Evolutionary conservation across 768 basidiomycete genomes (phyloP).

Genomic region (Scleroderma citrinum): DNA sequence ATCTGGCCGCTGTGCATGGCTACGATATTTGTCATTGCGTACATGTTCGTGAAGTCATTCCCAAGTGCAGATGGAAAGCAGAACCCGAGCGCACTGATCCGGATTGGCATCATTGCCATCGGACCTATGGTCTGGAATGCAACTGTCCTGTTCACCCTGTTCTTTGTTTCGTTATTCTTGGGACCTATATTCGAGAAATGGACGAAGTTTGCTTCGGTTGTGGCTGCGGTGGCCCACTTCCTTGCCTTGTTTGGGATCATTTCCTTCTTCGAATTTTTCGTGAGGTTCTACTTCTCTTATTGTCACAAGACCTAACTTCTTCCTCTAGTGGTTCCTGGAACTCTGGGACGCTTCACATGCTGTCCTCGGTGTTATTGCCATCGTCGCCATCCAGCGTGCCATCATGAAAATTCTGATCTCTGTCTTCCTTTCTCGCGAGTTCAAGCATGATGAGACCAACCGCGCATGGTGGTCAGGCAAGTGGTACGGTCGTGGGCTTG

Average conservation of each 20-base stretch:
- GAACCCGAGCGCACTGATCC: constrained; percentile 80
- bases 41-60: constrained; percentile 94
- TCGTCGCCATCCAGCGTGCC: constrained; percentile 85
- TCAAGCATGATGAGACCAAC: constrained; percentile 98
- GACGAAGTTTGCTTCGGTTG: constrained; percentile 84
- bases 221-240: constrained; percentile 89
- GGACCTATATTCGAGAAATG: constrained; percentile 85
- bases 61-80: constrained; percentile 54
- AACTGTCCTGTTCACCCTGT: constrained; percentile 73
- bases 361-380: constrained; percentile 85
- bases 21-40: constrained; percentile 72
- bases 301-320: constrained; percentile 5
- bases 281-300: constrained; percentile 44
- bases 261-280: constrained; percentile 94
- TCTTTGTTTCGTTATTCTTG: constrained; percentile 88
- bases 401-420: constrained; percentile 93
- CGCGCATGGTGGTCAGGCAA: constrained; percentile 99
- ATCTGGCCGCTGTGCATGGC: constrained; percentile 75
- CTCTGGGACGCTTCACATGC: constrained; percentile 97
- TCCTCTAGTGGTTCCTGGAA: constrained; percentile 84
- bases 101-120: constrained; percentile 82
- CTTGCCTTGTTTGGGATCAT: constrained; percentile 75
- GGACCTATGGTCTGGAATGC: constrained; percentile 97
- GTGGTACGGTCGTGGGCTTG: constrained; percentile 94
- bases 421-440: constrained; percentile 92